Evolutionary conservation across 495 filamentous ascomycete genomes (phyloP), one percentile per base, ranked within the genome.

Genomic region (Penicillium soppii): DNA sequence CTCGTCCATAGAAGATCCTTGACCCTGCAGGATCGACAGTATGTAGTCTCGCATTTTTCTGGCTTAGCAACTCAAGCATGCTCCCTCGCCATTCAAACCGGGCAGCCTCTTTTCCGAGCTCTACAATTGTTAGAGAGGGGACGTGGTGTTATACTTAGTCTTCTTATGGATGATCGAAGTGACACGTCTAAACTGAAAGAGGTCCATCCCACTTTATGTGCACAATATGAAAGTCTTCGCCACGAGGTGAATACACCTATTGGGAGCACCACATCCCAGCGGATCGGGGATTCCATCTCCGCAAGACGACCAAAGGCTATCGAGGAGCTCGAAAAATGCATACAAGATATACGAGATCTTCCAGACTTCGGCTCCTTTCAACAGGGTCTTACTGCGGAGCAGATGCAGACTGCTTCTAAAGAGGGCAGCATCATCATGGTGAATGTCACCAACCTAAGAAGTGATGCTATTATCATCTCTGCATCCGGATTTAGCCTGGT

Each of bases 311-410:
- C 16, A 20, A 20, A 49, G 20, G 46, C 46, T 16, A n/a, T 49
- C n/a, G 35, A 35, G n/a, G 50, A 46, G 21, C 16, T 53, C 13
- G 26, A 53, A 16, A 21, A 43, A 26, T 42, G 35, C 15, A 51
- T 51, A 15, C 43, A 38, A 44, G 36, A 33, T 32, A 63, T 63
- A 30, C 52, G 51, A n/a, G 16, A 36, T 7, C 16, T 41, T 30
- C 44, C 54, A 6, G 54, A 45, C 4, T 61, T 54, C 38, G 44
- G 45, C 16, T 9, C 47, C 20, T 63, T 66, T 40, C 42, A 52
- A 20, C 36, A 23, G 9, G 41, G 52, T 3, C 57, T 27, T 16
- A 50, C 21, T 21, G 35, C 52, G 19, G 41, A 25, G 29, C 32
- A 58, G 8, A 42, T 63, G 17, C 42, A 43, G 15, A 41, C 19